phyloP scores from a whole-genome alignment of 2,329 filamentous ascomycete genomes.

The Stachybotrys echinatus region DNA sequence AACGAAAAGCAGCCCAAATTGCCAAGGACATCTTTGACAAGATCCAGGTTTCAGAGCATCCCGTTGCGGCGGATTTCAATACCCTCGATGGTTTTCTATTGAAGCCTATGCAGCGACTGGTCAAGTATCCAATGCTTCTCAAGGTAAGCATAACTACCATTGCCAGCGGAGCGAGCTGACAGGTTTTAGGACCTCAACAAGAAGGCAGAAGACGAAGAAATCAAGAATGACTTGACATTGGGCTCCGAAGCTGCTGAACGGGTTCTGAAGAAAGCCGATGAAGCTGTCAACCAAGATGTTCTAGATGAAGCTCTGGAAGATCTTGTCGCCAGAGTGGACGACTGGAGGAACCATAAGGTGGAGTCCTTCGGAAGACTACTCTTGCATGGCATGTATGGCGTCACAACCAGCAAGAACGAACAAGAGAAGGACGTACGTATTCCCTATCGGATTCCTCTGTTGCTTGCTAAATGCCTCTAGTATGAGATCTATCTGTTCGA shows the following conservation, averaged over 20 bases:
- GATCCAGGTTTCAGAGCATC: conserved; percentile 68
- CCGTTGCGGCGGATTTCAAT: conserved; percentile 80
- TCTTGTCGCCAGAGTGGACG: conserved; percentile 76
- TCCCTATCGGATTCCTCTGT: conserved; percentile 18
- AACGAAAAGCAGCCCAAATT: conserved; percentile 82
- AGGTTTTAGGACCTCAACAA: conserved; percentile 71
- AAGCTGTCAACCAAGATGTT: conserved; percentile 84
- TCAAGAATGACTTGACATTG: conserved; percentile 64
- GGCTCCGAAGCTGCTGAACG: conserved; percentile 80
- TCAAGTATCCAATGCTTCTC: conserved; percentile 88
- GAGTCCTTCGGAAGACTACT: conserved; percentile 88
- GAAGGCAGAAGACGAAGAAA: conserved; percentile 69
- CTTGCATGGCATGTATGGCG: conserved; percentile 83
- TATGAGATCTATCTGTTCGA: conserved; percentile 98
- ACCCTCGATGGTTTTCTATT: conserved; percentile 87
- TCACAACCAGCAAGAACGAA: conserved; percentile 84
- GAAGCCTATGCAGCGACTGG: conserved; percentile 92
- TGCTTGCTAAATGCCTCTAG: conserved; percentile 38
- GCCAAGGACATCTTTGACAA: conserved; percentile 84
- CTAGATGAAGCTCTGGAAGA: conserved; percentile 80
- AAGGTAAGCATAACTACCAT: conserved; percentile 49
- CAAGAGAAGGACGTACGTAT: conserved; percentile 75
- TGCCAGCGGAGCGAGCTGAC: conserved; percentile 16
- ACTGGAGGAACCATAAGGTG: conserved; percentile 92
- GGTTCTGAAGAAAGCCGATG: conserved; percentile 80